A percentile compares a stretch with the other conserved stretches of the same genome.
phyloP scores from a whole-genome alignment of 2,329 filamentous ascomycete genomes.

The Claviceps sorghi region DNA sequence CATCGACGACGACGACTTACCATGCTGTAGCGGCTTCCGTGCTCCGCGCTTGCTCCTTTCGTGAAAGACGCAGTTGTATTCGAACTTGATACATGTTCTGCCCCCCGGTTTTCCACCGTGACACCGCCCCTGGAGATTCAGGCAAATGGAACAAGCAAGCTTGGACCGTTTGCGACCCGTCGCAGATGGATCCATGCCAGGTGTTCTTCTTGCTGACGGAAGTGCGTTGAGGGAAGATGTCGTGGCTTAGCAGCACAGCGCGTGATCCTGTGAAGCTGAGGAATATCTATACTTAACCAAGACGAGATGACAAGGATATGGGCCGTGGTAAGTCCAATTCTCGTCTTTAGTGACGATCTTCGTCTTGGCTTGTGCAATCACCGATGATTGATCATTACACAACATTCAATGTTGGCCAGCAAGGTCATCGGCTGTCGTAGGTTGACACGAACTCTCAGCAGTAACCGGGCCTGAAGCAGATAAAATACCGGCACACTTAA shows the following conservation, averaged over 20 bases:
- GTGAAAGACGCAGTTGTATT: constrained; percentile 37
- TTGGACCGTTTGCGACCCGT: constrained; percentile 23
- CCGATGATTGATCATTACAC: background rate
- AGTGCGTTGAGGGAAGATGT: background rate
- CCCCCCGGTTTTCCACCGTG: constrained; percentile 37
- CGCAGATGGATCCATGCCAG: background rate
- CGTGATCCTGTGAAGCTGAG: background rate
- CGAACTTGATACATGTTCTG: constrained; percentile 37
- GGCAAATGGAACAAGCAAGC: constrained; percentile 34
- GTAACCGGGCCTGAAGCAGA: no score
- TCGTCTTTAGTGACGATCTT: background rate
- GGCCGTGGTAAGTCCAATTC: background rate
- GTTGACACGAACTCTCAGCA: no score
- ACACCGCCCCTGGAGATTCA: constrained; percentile 41
- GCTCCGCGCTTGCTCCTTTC: background rate
- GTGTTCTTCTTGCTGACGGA: background rate
- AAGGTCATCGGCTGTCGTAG: background rate
- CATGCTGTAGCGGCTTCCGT: background rate
- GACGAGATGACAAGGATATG: background rate
- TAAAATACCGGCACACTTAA: no score
- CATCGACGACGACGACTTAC: background rate
- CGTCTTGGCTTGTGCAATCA: background rate
- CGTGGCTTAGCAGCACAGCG: background rate
- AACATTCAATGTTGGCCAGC: background rate
- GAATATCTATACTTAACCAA: background rate